phyloP scores from a whole-genome alignment of 2,329 filamentous ascomycete species.

The Scortechinia acanthostroma region DNA sequence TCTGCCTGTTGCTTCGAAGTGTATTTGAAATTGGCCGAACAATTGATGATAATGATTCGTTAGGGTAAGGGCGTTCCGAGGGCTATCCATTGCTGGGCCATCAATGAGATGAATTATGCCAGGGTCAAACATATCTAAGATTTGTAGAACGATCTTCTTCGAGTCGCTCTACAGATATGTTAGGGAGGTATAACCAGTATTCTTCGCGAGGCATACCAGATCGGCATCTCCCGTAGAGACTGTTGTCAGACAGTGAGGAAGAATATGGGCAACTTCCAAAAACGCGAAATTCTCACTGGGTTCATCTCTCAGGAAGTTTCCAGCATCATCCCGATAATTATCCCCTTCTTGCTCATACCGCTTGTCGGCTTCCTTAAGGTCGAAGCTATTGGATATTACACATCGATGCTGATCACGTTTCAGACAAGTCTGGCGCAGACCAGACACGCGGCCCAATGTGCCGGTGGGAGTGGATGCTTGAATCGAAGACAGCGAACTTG shows the following conservation, averaged over 20 bases:
- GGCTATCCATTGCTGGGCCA: neutral
- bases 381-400: constrained; percentile 14
- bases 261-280: constrained; percentile 14
- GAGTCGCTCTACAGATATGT: neutral
- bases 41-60: neutral
- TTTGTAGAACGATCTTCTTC: neutral
- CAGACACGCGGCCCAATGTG: neutral
- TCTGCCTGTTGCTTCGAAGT: neutral
- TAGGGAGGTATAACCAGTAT: neutral
- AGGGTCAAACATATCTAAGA: neutral
- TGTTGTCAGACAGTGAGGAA: constrained; percentile 9
- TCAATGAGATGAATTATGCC: neutral
- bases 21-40: neutral
- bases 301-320: constrained; percentile 9
- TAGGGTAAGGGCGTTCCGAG: neutral
- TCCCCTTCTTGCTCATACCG: constrained; percentile 8
- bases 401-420: constrained; percentile 17
- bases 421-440: constrained; percentile 6
- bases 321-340: constrained; percentile 14
- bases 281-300: constrained; percentile 2
- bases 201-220: neutral
- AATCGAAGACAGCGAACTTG: too few relatives aligned
- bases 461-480: neutral
- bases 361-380: constrained; percentile 4
- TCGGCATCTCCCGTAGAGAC: constrained; percentile 4